Evolutionary conservation across 495 filamentous ascomycete species (phyloP).

Genomic region (Geopyxis carbonaria): DNA sequence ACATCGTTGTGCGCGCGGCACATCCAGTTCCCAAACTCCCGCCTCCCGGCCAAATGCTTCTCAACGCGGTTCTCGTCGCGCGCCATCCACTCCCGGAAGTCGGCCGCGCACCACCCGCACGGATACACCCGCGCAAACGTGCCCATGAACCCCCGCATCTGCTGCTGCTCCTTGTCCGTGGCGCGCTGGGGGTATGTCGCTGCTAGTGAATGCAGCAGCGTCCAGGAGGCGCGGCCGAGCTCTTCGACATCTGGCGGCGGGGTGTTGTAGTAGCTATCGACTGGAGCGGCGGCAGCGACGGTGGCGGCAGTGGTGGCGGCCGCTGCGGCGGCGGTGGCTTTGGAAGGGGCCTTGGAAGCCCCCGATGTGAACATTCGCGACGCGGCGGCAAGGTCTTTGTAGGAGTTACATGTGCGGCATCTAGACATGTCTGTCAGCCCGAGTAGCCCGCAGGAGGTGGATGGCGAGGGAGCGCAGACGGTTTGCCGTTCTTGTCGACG

Average conservation of each 20-base stretch:
- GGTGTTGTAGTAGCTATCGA: no score
- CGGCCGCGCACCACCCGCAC: constrained; percentile 86
- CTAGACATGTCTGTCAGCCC: no score
- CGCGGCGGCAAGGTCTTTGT: no score
- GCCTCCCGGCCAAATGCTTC: constrained; percentile 70
- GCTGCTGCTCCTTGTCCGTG: constrained; percentile 44
- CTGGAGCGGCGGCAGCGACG: no score
- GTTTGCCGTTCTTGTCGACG: no score
- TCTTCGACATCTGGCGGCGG: constrained; percentile 70
- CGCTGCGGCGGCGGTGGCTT: no score
- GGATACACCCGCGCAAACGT: constrained; percentile 76
- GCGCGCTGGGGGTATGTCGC: constrained; percentile 65
- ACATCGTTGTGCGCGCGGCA: constrained; percentile 97
- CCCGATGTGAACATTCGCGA: no score
- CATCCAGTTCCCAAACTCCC: constrained; percentile 90
- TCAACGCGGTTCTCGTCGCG: constrained; percentile 50
- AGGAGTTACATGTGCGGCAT: no score
- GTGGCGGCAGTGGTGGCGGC: no score
- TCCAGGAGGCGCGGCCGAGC: constrained; percentile 80
- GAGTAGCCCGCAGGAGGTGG: no score
- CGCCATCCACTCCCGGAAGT: constrained; percentile 70
- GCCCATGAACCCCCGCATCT: constrained; percentile 61
- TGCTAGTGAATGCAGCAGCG: constrained; percentile 75
- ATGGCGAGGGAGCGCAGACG: no score
- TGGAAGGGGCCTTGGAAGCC: no score